Conservation (phyloP, 108 stramenopile genomes). For the Cylindrotheca closterium region DNA sequence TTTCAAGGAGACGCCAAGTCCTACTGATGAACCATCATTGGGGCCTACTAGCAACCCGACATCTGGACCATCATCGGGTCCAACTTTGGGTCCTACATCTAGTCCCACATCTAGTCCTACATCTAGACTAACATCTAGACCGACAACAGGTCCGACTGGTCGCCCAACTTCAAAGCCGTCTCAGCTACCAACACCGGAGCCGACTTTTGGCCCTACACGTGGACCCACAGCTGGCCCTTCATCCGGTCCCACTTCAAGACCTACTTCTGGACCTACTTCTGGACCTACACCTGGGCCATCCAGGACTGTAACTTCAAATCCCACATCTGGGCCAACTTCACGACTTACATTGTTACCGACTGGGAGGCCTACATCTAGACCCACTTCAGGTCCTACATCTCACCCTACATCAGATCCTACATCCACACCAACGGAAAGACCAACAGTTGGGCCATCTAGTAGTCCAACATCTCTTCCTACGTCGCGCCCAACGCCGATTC, state of each 20-base stretch:
- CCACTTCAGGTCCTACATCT: conserved; percentile 1
- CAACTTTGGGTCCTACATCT: not conserved
- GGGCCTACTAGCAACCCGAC: not conserved
- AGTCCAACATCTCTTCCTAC: not conserved
- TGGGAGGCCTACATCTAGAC: not conserved
- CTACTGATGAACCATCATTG: not conserved
- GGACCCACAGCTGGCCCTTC: not conserved
- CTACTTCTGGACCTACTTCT: not conserved
- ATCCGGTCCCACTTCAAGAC: not conserved
- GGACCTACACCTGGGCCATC: not conserved
- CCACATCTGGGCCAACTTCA: conserved; percentile 9
- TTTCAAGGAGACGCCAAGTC: not conserved
- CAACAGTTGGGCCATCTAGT: not conserved
- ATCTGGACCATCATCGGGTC: not conserved
- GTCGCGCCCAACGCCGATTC: not conserved
- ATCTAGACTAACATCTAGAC: not conserved
- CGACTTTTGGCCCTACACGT: not conserved
- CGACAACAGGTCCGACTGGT: not conserved
- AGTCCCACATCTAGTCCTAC: not conserved
- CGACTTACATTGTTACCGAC: conserved; percentile 3
- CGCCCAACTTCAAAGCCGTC: not conserved
- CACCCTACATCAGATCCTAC: conserved; percentile 2
- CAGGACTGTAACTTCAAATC: conserved; percentile 11
- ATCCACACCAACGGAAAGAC: conserved; percentile 1
- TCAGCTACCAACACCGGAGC: not conserved